Base-by-base conservation (phyloP, 768 basidiomycete genomes). In the Pulveroboletus ravenelii region DNA sequence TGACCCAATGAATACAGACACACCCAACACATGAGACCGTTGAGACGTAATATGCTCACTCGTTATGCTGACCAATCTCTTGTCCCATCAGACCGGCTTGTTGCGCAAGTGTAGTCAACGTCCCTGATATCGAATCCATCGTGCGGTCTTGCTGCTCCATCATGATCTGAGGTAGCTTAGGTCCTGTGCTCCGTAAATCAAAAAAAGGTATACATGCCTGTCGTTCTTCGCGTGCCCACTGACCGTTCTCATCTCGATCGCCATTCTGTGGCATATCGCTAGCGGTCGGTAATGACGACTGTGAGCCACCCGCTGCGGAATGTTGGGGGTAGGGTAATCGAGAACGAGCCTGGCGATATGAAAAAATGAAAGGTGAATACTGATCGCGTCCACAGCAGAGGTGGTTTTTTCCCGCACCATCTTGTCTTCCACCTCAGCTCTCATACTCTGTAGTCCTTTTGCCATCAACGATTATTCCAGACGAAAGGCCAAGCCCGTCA, bases 1-100 rank as follows among this genome's bases (percentile, higher is more conserved):
- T 25, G 20, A 45, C 45, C 9, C 12, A 10, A 10, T 49, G 48
- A 48, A 45, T 27, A 50, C 13, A 31, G 13, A 45, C 17, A 37
- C 42, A 9, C 10, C 31, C 25, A 40, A 36, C 20, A 7, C 37
- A 35, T n/a, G 18, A 45, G 40, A 41, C 17, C 20, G 27, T 5
- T 27, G 68, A 41, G 17, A 53, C 66, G 41, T 30, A 35, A 29
- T 23, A 31, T n/a, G 60, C 82, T 55, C 54, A 95, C 95, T 91
- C 90, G 58, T 87, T 89, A 61, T 99, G 96, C 63, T 94, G 92
- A 9, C 66, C 74, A 44, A 98, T 89, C 64, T 99, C 96, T 50
- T 82, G 83, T 0, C 95, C 95, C 83, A 99, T 99, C 30, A 97
- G 73, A 10, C 87, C 88, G 0, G 96, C 96, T 70, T 98, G 96